Evolutionary conservation across 148 eudicot genomes (phyloP), one percentile per base, ranked within the genome.

Genomic region (Silene latifolia): DNA sequence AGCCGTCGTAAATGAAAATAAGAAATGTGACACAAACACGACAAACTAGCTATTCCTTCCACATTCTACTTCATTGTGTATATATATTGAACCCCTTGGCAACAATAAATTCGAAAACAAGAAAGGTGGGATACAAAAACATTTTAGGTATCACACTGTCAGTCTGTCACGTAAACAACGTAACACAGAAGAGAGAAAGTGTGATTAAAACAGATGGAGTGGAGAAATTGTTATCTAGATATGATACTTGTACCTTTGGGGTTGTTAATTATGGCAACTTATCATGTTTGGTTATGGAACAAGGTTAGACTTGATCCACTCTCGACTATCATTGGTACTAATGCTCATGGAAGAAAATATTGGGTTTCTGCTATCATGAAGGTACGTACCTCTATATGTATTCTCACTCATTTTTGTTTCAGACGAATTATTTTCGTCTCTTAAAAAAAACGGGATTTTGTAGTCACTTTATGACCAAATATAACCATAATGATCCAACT

Each of bases 361-460:
- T 94, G 98, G 98, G 97, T 94, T 57, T 35, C 89, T 4, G 81
- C 96, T 67, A 92, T 94, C 5, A 88, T 94, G 91, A 87, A 85
- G 96, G 99, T 95, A 80, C 10, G 5, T 29, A 7, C 9, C 29
- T 27, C 29, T 27, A 27, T 27, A 27, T 27, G 1, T 27, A 1
- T 27, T 27, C 29, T 3, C 29, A 27, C 3, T 27, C 1, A 27
- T 27, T 27, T 3, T 27, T 1, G 1, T 27, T 27, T 27, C 29
- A 27, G 29, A 27, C 29, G 1, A 3, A 27, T 3, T 3, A 27
- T 27, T 27, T 27, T 27, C 29, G 29, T 27, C 29, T 27, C 3
- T 27, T 3, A 1, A 27, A 27, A 27, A 27, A 1, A 27, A 27
- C 29, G 29, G 29, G 29, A 27, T 27, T 27, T 27, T 27, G 29